Conservation (phyloP, 2,329 filamentous ascomycete genomes). For the Paracamarosporium sp. region DNA sequence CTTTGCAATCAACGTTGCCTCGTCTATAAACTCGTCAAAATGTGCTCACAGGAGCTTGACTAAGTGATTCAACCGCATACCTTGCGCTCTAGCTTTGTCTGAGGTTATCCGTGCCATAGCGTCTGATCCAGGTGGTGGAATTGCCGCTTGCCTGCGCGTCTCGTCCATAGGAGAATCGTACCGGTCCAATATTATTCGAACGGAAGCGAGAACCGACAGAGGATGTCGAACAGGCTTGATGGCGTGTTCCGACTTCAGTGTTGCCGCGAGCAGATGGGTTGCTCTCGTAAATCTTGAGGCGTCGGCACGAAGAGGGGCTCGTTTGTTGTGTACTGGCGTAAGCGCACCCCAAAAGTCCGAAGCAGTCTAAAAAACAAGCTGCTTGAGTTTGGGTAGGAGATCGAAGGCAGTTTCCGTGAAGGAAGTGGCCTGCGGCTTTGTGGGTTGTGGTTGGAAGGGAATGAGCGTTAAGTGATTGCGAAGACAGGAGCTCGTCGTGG, state of each 20-base stretch:
- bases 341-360: too few species aligned
- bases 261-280: too few species aligned
- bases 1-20: neutral
- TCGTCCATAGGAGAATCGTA: neutral
- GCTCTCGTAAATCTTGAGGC: neutral
- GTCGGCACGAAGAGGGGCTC: neutral
- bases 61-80: neutral
- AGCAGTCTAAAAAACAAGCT: too few species aligned
- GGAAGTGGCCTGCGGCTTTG: too few species aligned
- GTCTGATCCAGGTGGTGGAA: neutral
- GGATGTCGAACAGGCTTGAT: neutral
- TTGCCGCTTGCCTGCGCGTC: neutral
- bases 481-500: too few species aligned
- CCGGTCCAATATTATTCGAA: neutral
- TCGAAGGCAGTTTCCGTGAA: too few species aligned
- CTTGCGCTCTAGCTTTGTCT: neutral
- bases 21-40: neutral
- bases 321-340: neutral
- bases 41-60: neutral
- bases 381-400: too few species aligned
- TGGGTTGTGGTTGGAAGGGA: too few species aligned
- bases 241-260: too few species aligned
- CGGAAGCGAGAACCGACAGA: neutral
- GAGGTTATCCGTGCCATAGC: neutral
- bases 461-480: too few species aligned